Evolutionary conservation across 306 rosid genomes (phyloP), one percentile per base, ranked within the genome.

Genomic region (Nissolia schottii): DNA sequence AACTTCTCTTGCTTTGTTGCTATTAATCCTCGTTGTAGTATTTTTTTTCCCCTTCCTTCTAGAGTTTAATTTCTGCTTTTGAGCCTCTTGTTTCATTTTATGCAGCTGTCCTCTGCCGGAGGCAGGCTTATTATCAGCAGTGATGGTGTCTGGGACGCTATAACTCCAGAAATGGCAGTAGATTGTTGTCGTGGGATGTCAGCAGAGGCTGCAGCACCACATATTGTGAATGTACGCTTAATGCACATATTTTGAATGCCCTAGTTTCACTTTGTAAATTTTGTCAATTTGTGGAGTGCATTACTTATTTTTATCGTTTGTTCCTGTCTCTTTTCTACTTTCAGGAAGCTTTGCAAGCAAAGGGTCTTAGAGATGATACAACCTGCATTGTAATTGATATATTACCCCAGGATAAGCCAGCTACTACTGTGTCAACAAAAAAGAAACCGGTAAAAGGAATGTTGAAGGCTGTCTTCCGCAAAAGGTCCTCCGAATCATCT

Each of bases 291-390:
- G 51, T 38, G 41, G 18, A 24, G n/a, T 49, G 27, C 69, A 15
- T 58, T 27, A 48, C 8, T 31, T 29, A 29, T 73, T 66, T 41
- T 18, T 58, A 25, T 19, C 16, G 34, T 38, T 74, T 65, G 51
- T 41, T 74, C 49, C 28, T 70, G 22, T 82, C 46, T 57, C 48
- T 54, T 49, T 43, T n/a, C 64, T 48, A 70, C 61, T 12, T 77
- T 80, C 89, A 95, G 99, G 99, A 95, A 78, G 86, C 99, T 62
- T 28, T 95, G 32, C 96, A 83, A 66, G 87, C 96, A 29, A 95
- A 95, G 78, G 99, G 99, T 68, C 99, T 95, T 78, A 84, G 99
- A 70, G 99, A 95, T 81, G 99, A 95, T 82, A 95, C 99, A 53
- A 95, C 99, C 57, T 95, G 97, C 77, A 85, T 95, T 19, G 92